A percentile compares a stretch with the other conserved stretches of the same genome.
Conservation (phyloP, 768 basidiomycete genomes). For the Lanmaoa pseudosensibilis region DNA sequence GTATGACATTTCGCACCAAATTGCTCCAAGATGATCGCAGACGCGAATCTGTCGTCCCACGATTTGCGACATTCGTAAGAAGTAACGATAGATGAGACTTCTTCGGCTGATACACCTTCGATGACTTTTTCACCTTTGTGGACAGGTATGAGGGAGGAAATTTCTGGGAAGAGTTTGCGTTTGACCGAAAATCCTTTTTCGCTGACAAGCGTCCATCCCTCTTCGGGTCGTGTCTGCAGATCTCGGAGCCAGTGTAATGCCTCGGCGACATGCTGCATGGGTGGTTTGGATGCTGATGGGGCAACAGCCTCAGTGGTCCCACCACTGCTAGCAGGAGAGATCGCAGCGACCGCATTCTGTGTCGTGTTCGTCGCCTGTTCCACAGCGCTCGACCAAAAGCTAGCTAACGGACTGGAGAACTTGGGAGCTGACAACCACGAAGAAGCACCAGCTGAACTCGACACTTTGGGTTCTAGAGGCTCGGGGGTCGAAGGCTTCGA, state of each 20-base stretch:
- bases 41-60: conserved; percentile 88
- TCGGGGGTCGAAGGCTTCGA: conserved; percentile 23
- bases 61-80: conserved; percentile 69
- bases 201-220: conserved; percentile 75
- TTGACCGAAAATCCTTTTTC: conserved; percentile 78
- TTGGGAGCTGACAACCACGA: conserved; percentile 61
- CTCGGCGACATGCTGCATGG: conserved; percentile 81
- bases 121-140: conserved; percentile 89
- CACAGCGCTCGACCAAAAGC: conserved; percentile 72
- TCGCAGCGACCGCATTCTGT: conserved; percentile 75
- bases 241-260: conserved; percentile 79
- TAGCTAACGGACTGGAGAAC: conserved; percentile 66
- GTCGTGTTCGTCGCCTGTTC: conserved; percentile 74
- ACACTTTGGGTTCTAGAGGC: conserved; percentile 15
- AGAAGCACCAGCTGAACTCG: conserved; percentile 22
- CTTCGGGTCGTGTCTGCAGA: conserved; percentile 56
- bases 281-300: conserved; percentile 58
- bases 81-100: conserved; percentile 72
- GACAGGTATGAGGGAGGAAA: conserved; percentile 80
- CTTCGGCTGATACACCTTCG: conserved; percentile 91
- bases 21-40: conserved; percentile 65
- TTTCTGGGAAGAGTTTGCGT: conserved; percentile 69
- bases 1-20: conserved; percentile 77
- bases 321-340: conserved; percentile 52
- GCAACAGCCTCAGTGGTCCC: conserved; percentile 38